Evolutionary conservation across 2,329 filamentous ascomycete genomes (phyloP), one percentile per base, ranked within the genome.

Genomic region (Colletotrichum spaethianum): DNA sequence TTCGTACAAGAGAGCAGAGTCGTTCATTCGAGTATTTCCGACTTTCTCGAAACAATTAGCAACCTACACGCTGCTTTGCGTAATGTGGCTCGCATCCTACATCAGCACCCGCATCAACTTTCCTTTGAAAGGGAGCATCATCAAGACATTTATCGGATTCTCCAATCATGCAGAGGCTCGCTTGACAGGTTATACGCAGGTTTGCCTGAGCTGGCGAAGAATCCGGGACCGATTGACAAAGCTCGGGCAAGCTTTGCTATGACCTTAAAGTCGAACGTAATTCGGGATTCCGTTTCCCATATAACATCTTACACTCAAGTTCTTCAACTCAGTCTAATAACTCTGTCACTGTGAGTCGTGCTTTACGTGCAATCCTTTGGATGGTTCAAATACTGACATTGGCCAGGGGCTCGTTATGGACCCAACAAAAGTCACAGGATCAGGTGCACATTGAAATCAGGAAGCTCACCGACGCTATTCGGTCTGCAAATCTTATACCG

Each of bases 241-340:
- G 63, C 78, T 20, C 69, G 60, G 23, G 72, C 67, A 2, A 76
- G 67, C 59, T 69, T 80, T 11, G 59, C 70, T 20, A 74, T 72
- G 53, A 74, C 67, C 3, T 23, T 79, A 4, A 78, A 77, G 53
- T 69, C 72, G 26, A 65, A 75, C 14, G 75, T 77, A 4, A 73
- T 77, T 4, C 73, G 74, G 38, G 73, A 78, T 9, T 70, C 78
- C 1, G 46, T 76, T 12, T 74, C 74, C 20, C 76, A 75, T 23
- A 76, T 80, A 44, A 73, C 46, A 16, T 77, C 77, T 11, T 77
- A 78, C 31, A 77, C 77, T 23, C 74, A 75, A 52, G 60, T 79
- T 23, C 69, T 79, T 12, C 75, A 80, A 18, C 57, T 80, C 11
- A 80, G 78, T 68, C 48, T 79, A 1, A 75, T 67, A 16, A 79